These are phyloP conservation scores for Podospora conica DNA, from an alignment of 495 filamentous ascomycete species.

Conservation along the genomic window DNA sequence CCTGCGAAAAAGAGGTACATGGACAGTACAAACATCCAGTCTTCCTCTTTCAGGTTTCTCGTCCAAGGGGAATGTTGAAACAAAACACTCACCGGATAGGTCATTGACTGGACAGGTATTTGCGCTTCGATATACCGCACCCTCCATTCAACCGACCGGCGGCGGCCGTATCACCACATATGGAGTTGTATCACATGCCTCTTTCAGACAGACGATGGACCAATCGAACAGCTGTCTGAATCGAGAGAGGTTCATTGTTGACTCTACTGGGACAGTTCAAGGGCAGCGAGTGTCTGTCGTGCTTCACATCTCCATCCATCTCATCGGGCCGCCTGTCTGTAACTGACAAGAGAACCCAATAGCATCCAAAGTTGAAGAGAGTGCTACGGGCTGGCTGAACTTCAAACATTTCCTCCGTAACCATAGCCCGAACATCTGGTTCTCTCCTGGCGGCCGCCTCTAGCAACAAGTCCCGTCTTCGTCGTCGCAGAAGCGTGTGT, in stretches of 20 bases:
- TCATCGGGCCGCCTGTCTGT: not conserved
- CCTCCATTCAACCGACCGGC: not conserved
- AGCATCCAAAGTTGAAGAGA: not conserved
- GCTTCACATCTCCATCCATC: no score
- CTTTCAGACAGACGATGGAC: not conserved
- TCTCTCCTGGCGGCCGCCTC: no score
- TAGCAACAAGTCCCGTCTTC: no score
- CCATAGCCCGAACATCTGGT: not conserved
- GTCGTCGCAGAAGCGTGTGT: no score
- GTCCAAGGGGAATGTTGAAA: not conserved
- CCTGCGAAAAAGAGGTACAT: not conserved
- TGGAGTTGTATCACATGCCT: not conserved
- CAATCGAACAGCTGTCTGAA: not conserved
- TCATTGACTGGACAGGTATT: not conserved
- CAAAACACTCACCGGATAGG: not conserved
- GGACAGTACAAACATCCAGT: not conserved
- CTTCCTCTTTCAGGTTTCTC: not conserved
- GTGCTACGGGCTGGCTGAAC: not conserved
- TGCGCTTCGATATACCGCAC: not conserved
- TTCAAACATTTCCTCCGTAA: not conserved
- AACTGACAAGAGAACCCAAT: not conserved
- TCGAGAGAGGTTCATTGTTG: not conserved
- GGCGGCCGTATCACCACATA: not conserved
- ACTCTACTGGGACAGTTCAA: no score
- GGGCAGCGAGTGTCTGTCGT: no score